Base-by-base conservation (phyloP, 768 basidiomycete genomes). In the Boletus reticuloceps region DNA sequence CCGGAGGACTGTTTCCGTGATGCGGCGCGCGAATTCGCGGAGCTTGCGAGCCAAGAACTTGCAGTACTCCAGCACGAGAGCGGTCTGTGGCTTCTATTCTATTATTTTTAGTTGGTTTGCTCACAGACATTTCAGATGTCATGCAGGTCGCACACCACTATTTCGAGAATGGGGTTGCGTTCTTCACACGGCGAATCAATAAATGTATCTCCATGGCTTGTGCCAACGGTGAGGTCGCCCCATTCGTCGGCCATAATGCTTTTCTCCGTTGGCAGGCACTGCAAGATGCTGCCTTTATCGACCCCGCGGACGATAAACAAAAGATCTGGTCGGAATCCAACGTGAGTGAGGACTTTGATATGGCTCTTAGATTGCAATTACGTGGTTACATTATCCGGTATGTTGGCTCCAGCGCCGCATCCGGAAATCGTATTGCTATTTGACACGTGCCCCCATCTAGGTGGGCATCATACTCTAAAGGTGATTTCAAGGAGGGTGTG, bases 11-110 rank as follows among this genome's bases (percentile, higher is more conserved):
- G 91, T 68, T 85, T 96, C 69, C 81, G 91, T 53, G 92, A 94
- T 73, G 93, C 93, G 0, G 92, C 91, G 6, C 83, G 89, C 38
- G 93, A 96, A 67, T 79, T 96, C 55, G 75, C 82, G 17, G 86
- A 88, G 70, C 91, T 89, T 1, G 86, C 92, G 42, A 39, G 69
- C 6, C 68, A 68, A 7, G 69, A 70, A 45, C 83, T 94, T 32
- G 91, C 84, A 1, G 92, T 96, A 73, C 88, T 96, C 50, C 93
- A 95, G 66, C 93, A 96, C 67, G 89, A 89, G 64, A 91, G 89
- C 6, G 89, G 86, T 84, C 59, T 50, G 75, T 67, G n/a, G 79
- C 82, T 59, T 58, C 72, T 61, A 29, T 49, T 20, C 20, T 20
- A 20, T 51, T 37, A 36, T 17, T 20, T 31, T 44, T 32, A 52